Evolutionary conservation across 768 basidiomycete species (phyloP).

Genomic region (Baorangia bicolor): DNA sequence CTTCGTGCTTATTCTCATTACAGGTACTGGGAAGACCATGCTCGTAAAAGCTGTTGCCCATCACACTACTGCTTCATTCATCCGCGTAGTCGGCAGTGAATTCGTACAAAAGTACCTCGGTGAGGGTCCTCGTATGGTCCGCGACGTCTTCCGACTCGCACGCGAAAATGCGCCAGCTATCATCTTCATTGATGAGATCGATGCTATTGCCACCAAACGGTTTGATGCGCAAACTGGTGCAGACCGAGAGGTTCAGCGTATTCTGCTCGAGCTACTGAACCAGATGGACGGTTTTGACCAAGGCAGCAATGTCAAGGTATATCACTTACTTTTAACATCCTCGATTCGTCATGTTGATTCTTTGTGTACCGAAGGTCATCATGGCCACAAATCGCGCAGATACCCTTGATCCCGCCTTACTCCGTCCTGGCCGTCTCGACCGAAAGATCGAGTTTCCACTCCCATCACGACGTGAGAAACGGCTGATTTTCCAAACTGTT

Average conservation of each 20-base stretch:
- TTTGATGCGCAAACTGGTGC: constrained; percentile 99
- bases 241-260: constrained; percentile 98
- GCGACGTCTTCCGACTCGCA: constrained; percentile 97
- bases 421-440: constrained; percentile 96
- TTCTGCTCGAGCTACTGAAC: constrained; percentile 92
- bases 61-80: constrained; percentile 96
- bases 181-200: constrained; percentile 99
- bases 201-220: constrained; percentile 98
- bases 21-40: constrained; percentile 99
- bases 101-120: constrained; percentile 99
- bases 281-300: constrained; percentile 99
- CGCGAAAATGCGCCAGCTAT: constrained; percentile 97
- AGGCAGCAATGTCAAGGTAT: constrained; percentile 95
- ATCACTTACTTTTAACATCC: background rate
- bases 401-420: constrained; percentile 94
- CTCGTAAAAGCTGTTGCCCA: constrained; percentile 99
- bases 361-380: constrained; percentile 66
- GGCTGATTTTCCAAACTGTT: constrained; percentile 96
- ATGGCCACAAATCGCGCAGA: constrained; percentile 99
- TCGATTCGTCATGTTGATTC: background rate
- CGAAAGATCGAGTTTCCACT: constrained; percentile 98
- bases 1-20: constrained; percentile 3
- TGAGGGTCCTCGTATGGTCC: constrained; percentile 99
- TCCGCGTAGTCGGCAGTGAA: constrained; percentile 96
- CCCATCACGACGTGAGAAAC: constrained; percentile 91